Evolutionary conservation across 2,329 filamentous ascomycete species (phyloP).

Genomic region (Microsporum canis): DNA sequence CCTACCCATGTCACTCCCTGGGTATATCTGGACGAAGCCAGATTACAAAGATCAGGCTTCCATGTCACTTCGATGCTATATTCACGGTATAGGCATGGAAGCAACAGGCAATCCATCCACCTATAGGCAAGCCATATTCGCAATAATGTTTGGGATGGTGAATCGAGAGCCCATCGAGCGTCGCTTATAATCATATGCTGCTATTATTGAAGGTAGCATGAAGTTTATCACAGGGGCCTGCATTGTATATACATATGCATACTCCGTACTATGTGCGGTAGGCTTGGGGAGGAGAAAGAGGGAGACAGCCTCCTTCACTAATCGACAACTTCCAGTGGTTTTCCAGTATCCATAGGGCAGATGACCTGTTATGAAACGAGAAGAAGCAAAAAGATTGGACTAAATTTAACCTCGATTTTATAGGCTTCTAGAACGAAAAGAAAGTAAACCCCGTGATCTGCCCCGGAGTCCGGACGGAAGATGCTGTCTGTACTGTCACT

Average conservation of each 20-base stretch:
- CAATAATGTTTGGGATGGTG: not conserved
- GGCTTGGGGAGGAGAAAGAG: not conserved
- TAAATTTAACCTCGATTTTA: not conserved
- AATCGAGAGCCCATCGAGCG: not conserved
- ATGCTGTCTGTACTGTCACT: not conserved
- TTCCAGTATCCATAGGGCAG: not conserved
- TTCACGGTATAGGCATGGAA: not conserved
- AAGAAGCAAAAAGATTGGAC: not conserved
- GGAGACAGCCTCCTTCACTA: not conserved
- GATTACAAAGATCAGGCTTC: not conserved
- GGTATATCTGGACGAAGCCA: too few species aligned
- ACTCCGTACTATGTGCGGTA: not conserved
- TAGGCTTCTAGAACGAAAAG: conserved; percentile 1
- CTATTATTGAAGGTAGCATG: not conserved
- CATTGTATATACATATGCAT: too few species aligned
- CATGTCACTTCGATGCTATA: not conserved
- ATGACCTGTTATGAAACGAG: not conserved
- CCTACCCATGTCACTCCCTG: not conserved
- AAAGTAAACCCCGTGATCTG: not conserved
- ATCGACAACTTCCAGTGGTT: not conserved
- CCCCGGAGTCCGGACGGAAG: not conserved
- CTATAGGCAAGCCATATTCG: not conserved
- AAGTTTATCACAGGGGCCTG: not conserved
- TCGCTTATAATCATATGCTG: not conserved
- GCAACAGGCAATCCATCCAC: not conserved